Evolutionary conservation across 768 basidiomycete species (phyloP).

Genomic region (Royoungia palumana): DNA sequence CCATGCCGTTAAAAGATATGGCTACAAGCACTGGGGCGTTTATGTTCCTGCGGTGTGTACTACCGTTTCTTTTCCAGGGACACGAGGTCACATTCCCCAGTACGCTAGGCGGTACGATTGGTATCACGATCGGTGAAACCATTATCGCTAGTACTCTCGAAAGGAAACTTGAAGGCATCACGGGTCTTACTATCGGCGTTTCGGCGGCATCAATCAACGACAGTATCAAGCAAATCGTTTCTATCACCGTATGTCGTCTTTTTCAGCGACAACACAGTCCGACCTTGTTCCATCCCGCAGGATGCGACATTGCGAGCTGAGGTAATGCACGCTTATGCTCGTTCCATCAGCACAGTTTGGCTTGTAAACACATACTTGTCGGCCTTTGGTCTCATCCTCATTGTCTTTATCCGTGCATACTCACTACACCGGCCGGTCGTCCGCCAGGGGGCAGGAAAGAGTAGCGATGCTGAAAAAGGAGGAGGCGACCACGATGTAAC

Average conservation of each 20-base stretch:
- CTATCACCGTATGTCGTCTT: conserved; percentile 21
- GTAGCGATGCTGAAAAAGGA: conserved; percentile 32
- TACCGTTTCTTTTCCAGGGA: neutral
- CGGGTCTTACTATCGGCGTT: conserved; percentile 34
- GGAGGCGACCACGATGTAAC: neutral
- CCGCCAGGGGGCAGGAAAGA: conserved; percentile 7
- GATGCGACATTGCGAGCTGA: conserved; percentile 26
- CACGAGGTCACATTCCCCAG: conserved; percentile 31
- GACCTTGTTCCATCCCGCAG: conserved; percentile 17
- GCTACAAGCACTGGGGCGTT: conserved; percentile 40
- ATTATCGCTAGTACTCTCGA: conserved; percentile 56
- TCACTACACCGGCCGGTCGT: conserved; percentile 31
- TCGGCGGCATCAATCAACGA: conserved; percentile 45
- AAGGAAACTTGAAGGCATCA: conserved; percentile 13
- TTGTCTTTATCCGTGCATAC: conserved; percentile 35
- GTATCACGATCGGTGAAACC: conserved; percentile 69
- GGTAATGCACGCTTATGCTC: conserved; percentile 37
- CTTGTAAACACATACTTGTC: conserved; percentile 34
- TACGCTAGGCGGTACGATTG: conserved; percentile 69
- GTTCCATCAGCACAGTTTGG: conserved; percentile 39
- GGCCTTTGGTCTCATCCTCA: conserved; percentile 30
- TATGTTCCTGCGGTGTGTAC: conserved; percentile 29
- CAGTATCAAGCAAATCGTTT: conserved; percentile 43
- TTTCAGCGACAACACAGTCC: conserved; percentile 4
- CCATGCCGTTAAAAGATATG: conserved; percentile 47